Evolutionary conservation across 2,329 filamentous ascomycete species (phyloP).

Genomic region (Phaeosphaeria sp.): DNA sequence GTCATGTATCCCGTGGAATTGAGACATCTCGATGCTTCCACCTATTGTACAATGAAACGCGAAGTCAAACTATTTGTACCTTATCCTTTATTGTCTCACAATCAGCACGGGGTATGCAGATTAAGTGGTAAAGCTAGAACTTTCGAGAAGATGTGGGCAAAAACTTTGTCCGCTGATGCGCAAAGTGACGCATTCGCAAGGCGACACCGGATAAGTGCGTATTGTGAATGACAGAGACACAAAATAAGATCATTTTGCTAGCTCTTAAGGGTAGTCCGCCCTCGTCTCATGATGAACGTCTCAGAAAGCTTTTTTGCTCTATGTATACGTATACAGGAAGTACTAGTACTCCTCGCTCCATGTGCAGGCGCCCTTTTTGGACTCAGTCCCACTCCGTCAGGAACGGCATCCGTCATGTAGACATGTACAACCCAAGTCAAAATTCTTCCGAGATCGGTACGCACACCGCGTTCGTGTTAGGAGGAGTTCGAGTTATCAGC

Average conservation of each 20-base stretch:
- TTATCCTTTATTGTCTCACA: neutral
- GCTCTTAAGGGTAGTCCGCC: no score
- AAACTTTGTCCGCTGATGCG: neutral
- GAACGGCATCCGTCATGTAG: no score
- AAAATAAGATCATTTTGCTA: no score
- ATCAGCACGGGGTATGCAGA: neutral
- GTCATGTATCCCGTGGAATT: neutral
- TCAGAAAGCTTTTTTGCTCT: no score
- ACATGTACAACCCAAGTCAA: no score
- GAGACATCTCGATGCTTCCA: neutral
- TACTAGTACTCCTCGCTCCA: no score
- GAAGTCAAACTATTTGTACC: neutral
- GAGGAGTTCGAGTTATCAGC: constrained; percentile 33
- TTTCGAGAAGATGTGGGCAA: neutral
- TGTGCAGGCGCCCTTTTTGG: no score
- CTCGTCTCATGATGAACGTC: no score
- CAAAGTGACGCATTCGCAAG: neutral
- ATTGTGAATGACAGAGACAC: neutral
- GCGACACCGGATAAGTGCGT: no score
- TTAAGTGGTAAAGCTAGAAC: neutral
- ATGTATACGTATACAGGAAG: no score
- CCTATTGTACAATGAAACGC: neutral
- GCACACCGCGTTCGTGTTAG: neutral
- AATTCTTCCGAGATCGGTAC: neutral
- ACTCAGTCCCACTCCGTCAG: no score